These are phyloP conservation scores for Cynara cardunculus DNA, from an alignment of 129 eudicot species.

Conservation along the genomic window DNA sequence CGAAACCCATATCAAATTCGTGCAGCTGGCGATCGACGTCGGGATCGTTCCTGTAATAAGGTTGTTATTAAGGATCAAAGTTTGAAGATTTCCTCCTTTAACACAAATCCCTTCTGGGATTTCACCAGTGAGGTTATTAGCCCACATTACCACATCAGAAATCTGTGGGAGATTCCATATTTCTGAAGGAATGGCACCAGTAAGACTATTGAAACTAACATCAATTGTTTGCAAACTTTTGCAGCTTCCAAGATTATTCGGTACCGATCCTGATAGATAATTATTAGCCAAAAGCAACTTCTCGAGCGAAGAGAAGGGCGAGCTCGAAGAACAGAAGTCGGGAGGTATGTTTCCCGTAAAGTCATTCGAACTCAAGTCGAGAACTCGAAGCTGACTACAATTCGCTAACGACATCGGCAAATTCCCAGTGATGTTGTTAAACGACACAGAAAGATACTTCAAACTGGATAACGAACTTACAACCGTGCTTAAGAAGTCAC, in stretches of 20 bases:
- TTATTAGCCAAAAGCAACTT: conserved; percentile 56
- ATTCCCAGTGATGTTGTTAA: conserved; percentile 63
- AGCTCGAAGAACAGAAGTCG: conserved; percentile 47
- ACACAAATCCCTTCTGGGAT: conserved; percentile 82
- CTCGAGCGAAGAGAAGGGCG: conserved; percentile 42
- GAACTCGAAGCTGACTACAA: conserved; percentile 61
- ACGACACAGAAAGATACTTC: conserved; percentile 57
- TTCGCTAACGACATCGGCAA: conserved; percentile 58
- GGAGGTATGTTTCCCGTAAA: conserved; percentile 67
- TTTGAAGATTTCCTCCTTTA: conserved; percentile 79
- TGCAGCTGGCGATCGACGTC: conserved; percentile 56
- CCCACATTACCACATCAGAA: conserved; percentile 80
- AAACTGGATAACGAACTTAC: conserved; percentile 57
- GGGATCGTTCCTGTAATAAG: conserved; percentile 60
- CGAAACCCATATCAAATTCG: conserved; percentile 81
- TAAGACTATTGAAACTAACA: conserved; percentile 67
- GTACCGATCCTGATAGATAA: conserved; percentile 55
- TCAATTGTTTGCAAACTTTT: conserved; percentile 61
- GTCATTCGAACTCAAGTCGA: conserved; percentile 74
- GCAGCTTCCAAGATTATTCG: conserved; percentile 59
- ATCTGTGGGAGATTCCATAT: conserved; percentile 67
- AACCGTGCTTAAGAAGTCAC: conserved; percentile 54
- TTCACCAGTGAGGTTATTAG: conserved; percentile 67
- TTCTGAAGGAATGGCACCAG: conserved; percentile 49
- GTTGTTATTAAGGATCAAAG: conserved; percentile 77